phyloP scores from a whole-genome alignment of 2,329 filamentous ascomycete species.

The Paecilomyces niveus region DNA sequence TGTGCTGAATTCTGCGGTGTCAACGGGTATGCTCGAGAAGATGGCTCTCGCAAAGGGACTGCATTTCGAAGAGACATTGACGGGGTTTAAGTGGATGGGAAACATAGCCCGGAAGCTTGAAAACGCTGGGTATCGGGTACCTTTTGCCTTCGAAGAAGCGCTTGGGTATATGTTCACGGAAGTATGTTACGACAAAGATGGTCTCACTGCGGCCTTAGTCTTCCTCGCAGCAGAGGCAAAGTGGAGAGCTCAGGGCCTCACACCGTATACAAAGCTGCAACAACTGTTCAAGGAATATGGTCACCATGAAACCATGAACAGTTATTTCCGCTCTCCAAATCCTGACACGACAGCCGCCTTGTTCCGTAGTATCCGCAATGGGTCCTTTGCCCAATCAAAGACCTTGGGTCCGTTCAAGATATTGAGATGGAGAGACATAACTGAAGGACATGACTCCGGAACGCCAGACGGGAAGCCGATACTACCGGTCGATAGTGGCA shows the following conservation, averaged over 20 bases:
- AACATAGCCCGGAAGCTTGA: conserved; percentile 51
- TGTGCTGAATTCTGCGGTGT: conserved; percentile 58
- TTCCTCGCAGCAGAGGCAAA: conserved; percentile 50
- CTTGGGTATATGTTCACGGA: conserved; percentile 60
- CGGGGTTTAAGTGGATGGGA: conserved; percentile 63
- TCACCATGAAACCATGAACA: conserved; percentile 57
- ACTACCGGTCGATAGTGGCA: conserved; percentile 49
- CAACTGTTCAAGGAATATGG: conserved; percentile 52
- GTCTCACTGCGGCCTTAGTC: conserved; percentile 52
- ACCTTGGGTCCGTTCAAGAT: conserved; percentile 48
- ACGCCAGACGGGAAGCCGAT: conserved; percentile 45
- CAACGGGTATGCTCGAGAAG: conserved; percentile 54
- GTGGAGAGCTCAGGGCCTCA: conserved; percentile 47
- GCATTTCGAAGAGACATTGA: conserved; percentile 54
- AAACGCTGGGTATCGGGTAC: conserved; percentile 42
- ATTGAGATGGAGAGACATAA: conserved; percentile 55
- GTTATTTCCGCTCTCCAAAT: conserved; percentile 55
- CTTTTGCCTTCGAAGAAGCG: conserved; percentile 59
- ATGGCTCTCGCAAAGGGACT: conserved; percentile 51
- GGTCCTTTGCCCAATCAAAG: conserved; percentile 36
- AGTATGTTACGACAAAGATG: conserved; percentile 59
- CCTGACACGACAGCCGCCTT: conserved; percentile 46
- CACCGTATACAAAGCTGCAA: conserved; percentile 51
- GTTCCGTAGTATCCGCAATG: conserved; percentile 47
- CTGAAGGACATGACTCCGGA: conserved; percentile 52